Conservation (phyloP, 768 basidiomycete genomes). For the Serendipita sp. region DNA sequence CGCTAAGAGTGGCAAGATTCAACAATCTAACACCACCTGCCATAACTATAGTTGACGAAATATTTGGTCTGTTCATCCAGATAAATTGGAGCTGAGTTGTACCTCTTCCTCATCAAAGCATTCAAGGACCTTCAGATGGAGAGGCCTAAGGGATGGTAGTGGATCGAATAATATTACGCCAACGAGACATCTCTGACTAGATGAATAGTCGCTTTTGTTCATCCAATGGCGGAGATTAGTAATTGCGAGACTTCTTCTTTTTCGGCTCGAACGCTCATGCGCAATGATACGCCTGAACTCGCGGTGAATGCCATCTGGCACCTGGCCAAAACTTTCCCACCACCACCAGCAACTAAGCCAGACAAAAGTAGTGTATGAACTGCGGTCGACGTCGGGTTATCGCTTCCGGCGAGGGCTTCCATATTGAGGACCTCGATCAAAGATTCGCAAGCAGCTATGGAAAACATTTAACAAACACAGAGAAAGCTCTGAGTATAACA, state of each 20-base stretch:
- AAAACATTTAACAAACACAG: background rate
- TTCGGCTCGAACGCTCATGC: constrained; percentile 83
- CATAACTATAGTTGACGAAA: no score
- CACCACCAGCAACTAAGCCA: constrained; percentile 79
- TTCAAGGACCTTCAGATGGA: no score
- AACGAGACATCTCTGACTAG: no score
- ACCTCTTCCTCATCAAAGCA: no score
- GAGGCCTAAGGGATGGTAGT: no score
- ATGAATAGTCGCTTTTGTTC: background rate
- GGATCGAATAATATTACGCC: no score
- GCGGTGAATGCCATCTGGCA: constrained; percentile 90
- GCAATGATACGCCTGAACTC: constrained; percentile 83
- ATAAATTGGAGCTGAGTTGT: no score
- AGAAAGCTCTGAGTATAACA: background rate
- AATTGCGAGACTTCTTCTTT: constrained; percentile 72
- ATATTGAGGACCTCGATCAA: constrained; percentile 92
- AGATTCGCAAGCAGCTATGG: constrained; percentile 82
- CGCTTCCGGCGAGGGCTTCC: constrained; percentile 89
- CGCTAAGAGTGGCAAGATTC: no score
- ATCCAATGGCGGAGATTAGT: constrained; percentile 75
- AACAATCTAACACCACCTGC: no score
- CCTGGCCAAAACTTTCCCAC: constrained; percentile 88
- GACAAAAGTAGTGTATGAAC: constrained; percentile 92
- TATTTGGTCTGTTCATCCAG: no score
- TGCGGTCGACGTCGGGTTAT: constrained; percentile 60